Percentiles rank a stretch among this genome's conserved stretches.
Conservation (phyloP, 2,329 filamentous ascomycete species). For the Pestalotiopsis sp. region DNA sequence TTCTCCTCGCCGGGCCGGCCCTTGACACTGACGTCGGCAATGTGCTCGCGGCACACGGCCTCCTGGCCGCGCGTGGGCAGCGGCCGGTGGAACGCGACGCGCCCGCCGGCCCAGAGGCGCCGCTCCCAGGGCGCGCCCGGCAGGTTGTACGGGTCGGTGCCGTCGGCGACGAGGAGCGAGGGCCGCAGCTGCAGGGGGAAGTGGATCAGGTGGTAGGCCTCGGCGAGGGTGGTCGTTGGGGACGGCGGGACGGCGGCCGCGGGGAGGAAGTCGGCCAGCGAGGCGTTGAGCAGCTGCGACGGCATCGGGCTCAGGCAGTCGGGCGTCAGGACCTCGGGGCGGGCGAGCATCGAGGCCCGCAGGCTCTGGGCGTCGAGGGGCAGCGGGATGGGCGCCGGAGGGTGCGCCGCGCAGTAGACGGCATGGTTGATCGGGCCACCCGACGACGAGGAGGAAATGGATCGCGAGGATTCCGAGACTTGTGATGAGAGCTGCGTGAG, state of each 20-base stretch:
- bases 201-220: slow-evolving; percentile 83
- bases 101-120: slow-evolving; percentile 89
- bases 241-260: slow-evolving; percentile 27
- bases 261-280: slow-evolving; percentile 60
- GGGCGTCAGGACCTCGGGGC: slow-evolving; percentile 23
- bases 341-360: slow-evolving; percentile 27
- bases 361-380: slow-evolving; percentile 23
- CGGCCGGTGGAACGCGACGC: slow-evolving; percentile 55
- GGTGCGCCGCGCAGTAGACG: slow-evolving; percentile 2
- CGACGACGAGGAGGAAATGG: not conserved
- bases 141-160: slow-evolving; percentile 79
- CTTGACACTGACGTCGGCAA: slow-evolving; percentile 41
- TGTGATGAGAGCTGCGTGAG: slow-evolving; percentile 6
- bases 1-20: slow-evolving; percentile 41
- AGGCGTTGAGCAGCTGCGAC: slow-evolving; percentile 67
- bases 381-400: not conserved
- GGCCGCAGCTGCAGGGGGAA: slow-evolving; percentile 74
- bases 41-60: slow-evolving; percentile 48
- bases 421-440: not conserved
- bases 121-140: slow-evolving; percentile 74
- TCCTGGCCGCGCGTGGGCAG: slow-evolving; percentile 42
- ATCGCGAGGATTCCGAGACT: slow-evolving; percentile 2
- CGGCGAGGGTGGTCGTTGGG: slow-evolving; percentile 46
- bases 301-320: slow-evolving; percentile 56
- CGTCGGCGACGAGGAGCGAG: slow-evolving; percentile 73